phyloP scores from a whole-genome alignment of 2,329 filamentous ascomycete genomes.

The Ramularia collo-cygni region DNA sequence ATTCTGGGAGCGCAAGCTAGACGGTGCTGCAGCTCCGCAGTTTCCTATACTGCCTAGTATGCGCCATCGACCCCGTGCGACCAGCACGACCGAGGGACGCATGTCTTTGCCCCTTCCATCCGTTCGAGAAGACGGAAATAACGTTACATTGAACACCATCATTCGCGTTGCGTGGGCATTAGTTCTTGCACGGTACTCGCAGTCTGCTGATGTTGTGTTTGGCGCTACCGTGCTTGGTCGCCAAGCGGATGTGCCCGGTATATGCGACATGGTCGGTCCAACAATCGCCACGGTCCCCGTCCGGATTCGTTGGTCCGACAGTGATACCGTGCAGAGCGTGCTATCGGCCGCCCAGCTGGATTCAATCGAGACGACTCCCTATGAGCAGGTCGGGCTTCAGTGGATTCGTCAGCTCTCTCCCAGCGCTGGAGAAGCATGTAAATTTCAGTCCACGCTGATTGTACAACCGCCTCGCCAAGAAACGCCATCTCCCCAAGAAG shows the following conservation, averaged over 20 bases:
- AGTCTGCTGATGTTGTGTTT: constrained; percentile 7
- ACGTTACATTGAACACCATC: constrained; percentile 2
- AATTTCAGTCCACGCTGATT: constrained; percentile 51
- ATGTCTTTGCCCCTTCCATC: too few species aligned
- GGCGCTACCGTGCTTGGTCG: constrained; percentile 8
- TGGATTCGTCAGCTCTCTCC: constrained; percentile 7
- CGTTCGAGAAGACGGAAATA: constrained; percentile 8
- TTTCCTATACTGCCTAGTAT: neutral
- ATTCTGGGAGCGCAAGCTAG: neutral
- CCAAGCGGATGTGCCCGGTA: constrained; percentile 4
- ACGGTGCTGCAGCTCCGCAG: neutral
- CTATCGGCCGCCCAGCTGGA: constrained; percentile 2
- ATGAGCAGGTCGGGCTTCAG: constrained; percentile 10
- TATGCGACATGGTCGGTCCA: constrained; percentile 5
- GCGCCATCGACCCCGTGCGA: too few species aligned
- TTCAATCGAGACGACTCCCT: constrained; percentile 3
- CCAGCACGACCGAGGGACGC: too few species aligned
- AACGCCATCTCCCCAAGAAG: too few species aligned
- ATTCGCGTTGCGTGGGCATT: constrained; percentile 10
- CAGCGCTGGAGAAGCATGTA: constrained; percentile 48
- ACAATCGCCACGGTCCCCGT: constrained; percentile 10
- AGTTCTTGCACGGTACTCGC: constrained; percentile 3
- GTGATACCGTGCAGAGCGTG: constrained; percentile 4
- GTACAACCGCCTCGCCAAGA: too few species aligned
- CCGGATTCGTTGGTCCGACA: neutral